Conservation (phyloP, 106 monocot genomes). For the Dioscorea zingiberensis region DNA sequence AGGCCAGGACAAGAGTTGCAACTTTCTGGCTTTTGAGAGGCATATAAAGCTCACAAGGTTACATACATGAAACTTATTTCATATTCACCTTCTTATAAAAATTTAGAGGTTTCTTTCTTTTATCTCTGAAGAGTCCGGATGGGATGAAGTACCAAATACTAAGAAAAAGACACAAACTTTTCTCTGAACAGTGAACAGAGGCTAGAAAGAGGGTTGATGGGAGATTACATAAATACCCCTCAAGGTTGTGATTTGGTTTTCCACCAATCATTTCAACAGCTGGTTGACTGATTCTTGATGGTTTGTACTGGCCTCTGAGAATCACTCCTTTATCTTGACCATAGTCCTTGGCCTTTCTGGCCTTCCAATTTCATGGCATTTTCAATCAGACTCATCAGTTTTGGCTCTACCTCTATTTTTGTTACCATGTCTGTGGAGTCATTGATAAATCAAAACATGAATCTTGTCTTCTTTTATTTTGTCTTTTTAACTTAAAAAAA, state of each 20-base stretch:
- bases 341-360: neutral
- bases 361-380: neutral
- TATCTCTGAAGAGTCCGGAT: neutral
- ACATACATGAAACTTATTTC: neutral
- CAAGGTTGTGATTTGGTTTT: neutral
- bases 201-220: too few relatives aligned
- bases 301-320: neutral
- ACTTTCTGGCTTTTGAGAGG: neutral
- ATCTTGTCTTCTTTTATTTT: too few relatives aligned
- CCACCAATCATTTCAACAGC: constrained; percentile 13
- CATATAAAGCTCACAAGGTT: neutral
- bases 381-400: too few relatives aligned
- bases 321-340: neutral
- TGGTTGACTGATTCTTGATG: constrained; percentile 5
- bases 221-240: neutral
- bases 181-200: neutral
- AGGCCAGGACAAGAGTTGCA: neutral
- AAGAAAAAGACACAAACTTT: constrained; percentile 1
- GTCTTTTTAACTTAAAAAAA: too few relatives aligned
- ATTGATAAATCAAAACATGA: too few relatives aligned
- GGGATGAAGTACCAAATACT: constrained; percentile 3
- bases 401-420: too few relatives aligned
- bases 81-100: neutral
- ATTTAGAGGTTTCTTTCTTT: too few relatives aligned
- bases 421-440: too few relatives aligned